These are phyloP conservation scores for Backusella circina DNA, from an alignment of 192 early-diverging fungal species.

Conservation along the genomic window DNA sequence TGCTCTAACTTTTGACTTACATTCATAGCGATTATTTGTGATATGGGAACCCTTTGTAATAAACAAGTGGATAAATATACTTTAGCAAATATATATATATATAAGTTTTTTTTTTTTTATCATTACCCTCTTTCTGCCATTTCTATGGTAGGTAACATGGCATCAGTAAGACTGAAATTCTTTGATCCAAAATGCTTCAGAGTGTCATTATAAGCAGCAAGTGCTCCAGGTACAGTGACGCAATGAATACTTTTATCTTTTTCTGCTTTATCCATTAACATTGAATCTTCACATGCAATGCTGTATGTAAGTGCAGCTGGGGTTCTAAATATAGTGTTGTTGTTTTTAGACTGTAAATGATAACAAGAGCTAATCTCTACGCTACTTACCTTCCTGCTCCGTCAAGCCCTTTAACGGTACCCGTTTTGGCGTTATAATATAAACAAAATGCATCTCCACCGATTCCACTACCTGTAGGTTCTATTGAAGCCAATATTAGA, in stretches of 20 bases:
- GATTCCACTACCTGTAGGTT: constrained; percentile 69
- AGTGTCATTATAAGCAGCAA: constrained; percentile 67
- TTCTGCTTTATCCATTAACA: constrained; percentile 18
- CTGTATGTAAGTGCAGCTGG: constrained; percentile 53
- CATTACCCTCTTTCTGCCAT: constrained; percentile 65
- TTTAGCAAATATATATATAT: background rate
- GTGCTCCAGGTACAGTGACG: constrained; percentile 70
- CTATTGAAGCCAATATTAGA: constrained; percentile 30
- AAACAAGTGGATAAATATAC: background rate
- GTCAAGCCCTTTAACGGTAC: constrained; percentile 50
- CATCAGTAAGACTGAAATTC: constrained; percentile 47
- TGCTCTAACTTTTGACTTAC: background rate
- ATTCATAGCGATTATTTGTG: no score
- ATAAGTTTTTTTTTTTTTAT: background rate
- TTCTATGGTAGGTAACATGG: constrained; percentile 62
- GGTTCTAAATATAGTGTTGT: constrained; percentile 33
- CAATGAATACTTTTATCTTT: constrained; percentile 38
- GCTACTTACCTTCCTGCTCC: constrained; percentile 50
- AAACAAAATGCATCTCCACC: constrained; percentile 81
- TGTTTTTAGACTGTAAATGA: constrained; percentile 7
- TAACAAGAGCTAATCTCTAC: background rate
- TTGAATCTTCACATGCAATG: constrained; percentile 25
- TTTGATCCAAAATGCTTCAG: constrained; percentile 60
- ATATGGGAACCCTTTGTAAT: no score
- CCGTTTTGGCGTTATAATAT: constrained; percentile 60